Base-by-base conservation (phyloP, 2,329 filamentous ascomycete genomes). In the Neopestalotiopsis rosae region DNA sequence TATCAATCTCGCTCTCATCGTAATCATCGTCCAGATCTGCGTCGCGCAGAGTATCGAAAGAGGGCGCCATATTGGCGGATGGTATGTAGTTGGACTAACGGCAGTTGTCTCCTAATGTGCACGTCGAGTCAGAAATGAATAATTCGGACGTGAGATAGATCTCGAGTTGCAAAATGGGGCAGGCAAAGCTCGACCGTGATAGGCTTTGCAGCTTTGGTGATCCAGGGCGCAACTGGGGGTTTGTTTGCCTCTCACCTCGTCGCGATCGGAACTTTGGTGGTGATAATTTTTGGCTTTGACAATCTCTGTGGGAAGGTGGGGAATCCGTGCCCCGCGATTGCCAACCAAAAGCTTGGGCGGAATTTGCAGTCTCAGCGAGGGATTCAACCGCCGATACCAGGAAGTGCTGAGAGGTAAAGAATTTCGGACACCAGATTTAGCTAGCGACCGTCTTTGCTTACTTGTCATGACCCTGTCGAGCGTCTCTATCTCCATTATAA, bases 1-100 rank as follows among this genome's bases (percentile, higher is more conserved):
- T 94, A 81, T 98, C 95, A 82, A 98, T 92, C 81, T 98, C 94
- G 79, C 95, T 92, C 83, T 96, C 92, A 80, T 97, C 95, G 80
- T 92, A 92, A 80, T 95, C 92, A 78, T 96, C 94, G 78, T 92
- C 89, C 81, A 95, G 91, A 81, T 97, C 94, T 77, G 95, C 94
- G 82, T 97, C 94, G 82, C 92, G 92, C 80, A 98, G 88, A 78
- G 94, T 93, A 80, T 97, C 94, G 83, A 97, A 98, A 80, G 94
- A 94, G 75, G 93, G 92, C 83, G 95, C 94, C 95, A 98, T 98
- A 85, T 82, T 94, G 86, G 84, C 70, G 70, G 68, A 52, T 61
- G 7, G 6, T 17, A 61, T 28, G 59, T 17, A 59, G 57, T 38
- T 59, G 24, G 20, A 28, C 24, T 28, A 28, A 28, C 24, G 24